Base-by-base conservation (phyloP, 495 filamentous ascomycete species). In the Aspergillus asperescens region DNA sequence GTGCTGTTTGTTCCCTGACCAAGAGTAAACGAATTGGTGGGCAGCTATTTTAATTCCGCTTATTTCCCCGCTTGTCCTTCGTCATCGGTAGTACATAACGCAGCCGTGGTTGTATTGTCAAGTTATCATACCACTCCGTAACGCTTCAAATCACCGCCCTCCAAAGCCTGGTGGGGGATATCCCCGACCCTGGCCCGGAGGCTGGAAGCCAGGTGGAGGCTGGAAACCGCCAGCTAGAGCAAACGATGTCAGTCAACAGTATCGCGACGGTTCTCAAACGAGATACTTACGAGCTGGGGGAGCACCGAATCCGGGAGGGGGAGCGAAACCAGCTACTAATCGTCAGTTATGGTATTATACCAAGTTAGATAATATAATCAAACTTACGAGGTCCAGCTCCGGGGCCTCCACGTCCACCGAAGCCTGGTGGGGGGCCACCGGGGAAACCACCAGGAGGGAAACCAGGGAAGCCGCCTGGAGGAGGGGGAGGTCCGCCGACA, bases 91-190 rank as follows among this genome's bases (percentile, higher is more conserved):
- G 43, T 47, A 9, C 51, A 34, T 25, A 28, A 41, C 16, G 44
- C 25, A 50, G 44, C 49, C 46, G 41, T 53, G 37, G 37, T 45
- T 47, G 40, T 45, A 48, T 51, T 39, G 44, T 19, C 34, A 53
- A 50, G 55, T 34, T 24, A 56, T 58, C 53, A 62, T 57, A 54
- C 45, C 44, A 48, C 54, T 62, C 59, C 48, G 43, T 48, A 48
- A 55, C 15, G 7, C 46, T 54, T 56, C 42, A 49, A 59, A 69
- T 81, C 77, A 88, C 72, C 87, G 75, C 56, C 88, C 82, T 44
- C 80, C 83, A 55, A 91, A 93, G 19, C 89, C 88, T n/a, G 85
- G 79, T 31, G 83, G 78, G 51, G 84, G 85, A 67, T 83, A 87
- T 41, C 87, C 87, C 54, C 85, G 79, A 45, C 84, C 84, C 59